Conservation (phyloP, 2,329 filamentous ascomycete species). For the Fusarium sp. region DNA sequence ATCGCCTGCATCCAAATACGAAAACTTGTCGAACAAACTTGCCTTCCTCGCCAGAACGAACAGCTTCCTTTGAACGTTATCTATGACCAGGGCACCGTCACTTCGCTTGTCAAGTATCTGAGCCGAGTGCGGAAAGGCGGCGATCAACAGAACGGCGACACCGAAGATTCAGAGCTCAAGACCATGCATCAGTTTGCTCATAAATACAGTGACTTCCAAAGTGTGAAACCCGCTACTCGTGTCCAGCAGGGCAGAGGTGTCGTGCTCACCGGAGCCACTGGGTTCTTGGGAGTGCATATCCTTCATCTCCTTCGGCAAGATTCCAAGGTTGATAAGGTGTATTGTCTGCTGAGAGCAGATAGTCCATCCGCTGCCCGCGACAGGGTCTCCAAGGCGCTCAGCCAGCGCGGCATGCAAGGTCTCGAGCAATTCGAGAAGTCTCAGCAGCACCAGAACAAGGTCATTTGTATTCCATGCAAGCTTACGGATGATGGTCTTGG, state of each 20-base stretch:
- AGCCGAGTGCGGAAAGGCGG: background rate
- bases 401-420: background rate
- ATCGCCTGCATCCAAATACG: conserved; percentile 69
- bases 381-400: conserved; percentile 32
- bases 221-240: fast-evolving
- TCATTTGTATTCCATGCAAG: conserved; percentile 39
- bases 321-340: conserved; percentile 9
- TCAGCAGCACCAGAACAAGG: background rate
- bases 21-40: conserved; percentile 49
- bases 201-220: conserved; percentile 28
- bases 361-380: conserved; percentile 16
- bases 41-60: conserved; percentile 26
- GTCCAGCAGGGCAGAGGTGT: background rate
- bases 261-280: conserved; percentile 75
- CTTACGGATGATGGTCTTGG: conserved; percentile 22
- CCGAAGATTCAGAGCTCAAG: background rate
- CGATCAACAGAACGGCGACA: conserved; percentile 1
- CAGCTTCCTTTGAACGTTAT: conserved; percentile 69
- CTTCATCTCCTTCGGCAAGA: conserved; percentile 39
- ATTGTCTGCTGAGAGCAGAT: conserved; percentile 60
- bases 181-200: conserved; percentile 19
- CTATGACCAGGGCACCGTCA: conserved; percentile 71
- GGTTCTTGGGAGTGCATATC: conserved; percentile 74
- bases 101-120: conserved; percentile 47
- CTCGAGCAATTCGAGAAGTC: conserved; percentile 5